phyloP scores from a whole-genome alignment of 257 asterid species.

The Solanum lycopersicoides region DNA sequence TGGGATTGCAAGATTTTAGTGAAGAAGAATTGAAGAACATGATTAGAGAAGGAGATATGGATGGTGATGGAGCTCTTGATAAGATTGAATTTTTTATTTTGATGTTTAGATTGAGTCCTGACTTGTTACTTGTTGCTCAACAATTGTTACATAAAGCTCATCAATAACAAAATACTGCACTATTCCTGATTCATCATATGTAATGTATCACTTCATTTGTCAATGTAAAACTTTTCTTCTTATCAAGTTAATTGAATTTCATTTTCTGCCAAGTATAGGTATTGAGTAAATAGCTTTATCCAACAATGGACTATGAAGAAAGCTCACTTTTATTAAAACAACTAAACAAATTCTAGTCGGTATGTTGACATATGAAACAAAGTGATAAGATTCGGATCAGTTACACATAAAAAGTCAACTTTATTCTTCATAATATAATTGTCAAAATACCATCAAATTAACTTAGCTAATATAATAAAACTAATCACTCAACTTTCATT shows the following conservation, averaged over 20 bases:
- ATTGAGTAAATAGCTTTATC: neutral
- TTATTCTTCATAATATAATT: no score
- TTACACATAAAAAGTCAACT: neutral
- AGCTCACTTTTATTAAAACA: neutral
- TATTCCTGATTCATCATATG: neutral
- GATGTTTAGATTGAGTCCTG: conserved; percentile 24
- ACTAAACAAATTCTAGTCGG: no score
- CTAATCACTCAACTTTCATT: neutral
- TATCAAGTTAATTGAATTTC: neutral
- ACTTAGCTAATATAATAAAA: neutral
- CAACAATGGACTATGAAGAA: neutral
- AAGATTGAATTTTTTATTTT: conserved; percentile 13
- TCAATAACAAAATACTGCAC: neutral
- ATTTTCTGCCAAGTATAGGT: neutral
- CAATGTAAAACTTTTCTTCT: neutral
- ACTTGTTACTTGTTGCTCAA: neutral
- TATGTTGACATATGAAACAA: neutral
- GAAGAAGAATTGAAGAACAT: conserved; percentile 4
- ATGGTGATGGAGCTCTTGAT: conserved; percentile 12
- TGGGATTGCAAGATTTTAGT: conserved; percentile 10
- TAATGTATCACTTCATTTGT: neutral
- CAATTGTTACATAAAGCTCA: neutral
- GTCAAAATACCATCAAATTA: neutral
- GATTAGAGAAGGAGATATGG: conserved; percentile 11
- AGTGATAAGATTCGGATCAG: neutral